Percentiles rank a stretch among this genome's conserved stretches.
phyloP scores from a whole-genome alignment of 2,329 filamentous ascomycete genomes.

The Bipolaris zeicola region DNA sequence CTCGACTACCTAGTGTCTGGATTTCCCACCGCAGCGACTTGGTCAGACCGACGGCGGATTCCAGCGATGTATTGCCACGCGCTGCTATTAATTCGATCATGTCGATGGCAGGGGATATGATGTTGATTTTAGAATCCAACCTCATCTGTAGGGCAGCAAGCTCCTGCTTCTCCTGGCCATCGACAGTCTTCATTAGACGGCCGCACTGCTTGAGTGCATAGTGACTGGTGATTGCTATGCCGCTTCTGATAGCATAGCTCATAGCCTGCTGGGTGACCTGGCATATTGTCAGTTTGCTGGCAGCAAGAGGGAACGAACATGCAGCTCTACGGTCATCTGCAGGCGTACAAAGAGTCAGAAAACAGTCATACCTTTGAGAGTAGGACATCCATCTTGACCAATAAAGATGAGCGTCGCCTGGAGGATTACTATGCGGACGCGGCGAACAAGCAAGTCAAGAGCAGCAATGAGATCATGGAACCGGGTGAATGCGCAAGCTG shows the following conservation, averaged over 20 bases:
- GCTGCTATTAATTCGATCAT: conserved; percentile 87
- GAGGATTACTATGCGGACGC: background rate
- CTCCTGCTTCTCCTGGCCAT: conserved; percentile 73
- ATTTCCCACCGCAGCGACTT: conserved; percentile 85
- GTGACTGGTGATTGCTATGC: conserved; percentile 80
- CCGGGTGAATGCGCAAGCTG: background rate
- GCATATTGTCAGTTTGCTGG: conserved; percentile 13
- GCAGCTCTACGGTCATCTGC: background rate
- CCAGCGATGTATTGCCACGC: conserved; percentile 77
- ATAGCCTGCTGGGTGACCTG: conserved; percentile 77
- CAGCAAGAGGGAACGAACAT: background rate
- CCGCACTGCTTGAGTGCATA: conserved; percentile 86
- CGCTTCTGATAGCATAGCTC: conserved; percentile 88
- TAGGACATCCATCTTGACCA: conserved; percentile 71
- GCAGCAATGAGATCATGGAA: conserved; percentile 7
- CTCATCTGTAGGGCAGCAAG: conserved; percentile 73
- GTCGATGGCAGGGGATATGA: conserved; percentile 88
- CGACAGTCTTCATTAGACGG: conserved; percentile 73
- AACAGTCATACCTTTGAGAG: conserved; percentile 60
- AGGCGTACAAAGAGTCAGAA: conserved; percentile 7
- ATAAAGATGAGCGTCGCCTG: conserved; percentile 4
- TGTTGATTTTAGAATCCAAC: conserved; percentile 86
- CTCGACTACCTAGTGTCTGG: conserved; percentile 73
- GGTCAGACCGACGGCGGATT: conserved; percentile 82
- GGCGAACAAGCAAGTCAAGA: background rate